Evolutionary conservation across 2,329 filamentous ascomycete species (phyloP).

Genomic region (Ciborinia camelliae): DNA sequence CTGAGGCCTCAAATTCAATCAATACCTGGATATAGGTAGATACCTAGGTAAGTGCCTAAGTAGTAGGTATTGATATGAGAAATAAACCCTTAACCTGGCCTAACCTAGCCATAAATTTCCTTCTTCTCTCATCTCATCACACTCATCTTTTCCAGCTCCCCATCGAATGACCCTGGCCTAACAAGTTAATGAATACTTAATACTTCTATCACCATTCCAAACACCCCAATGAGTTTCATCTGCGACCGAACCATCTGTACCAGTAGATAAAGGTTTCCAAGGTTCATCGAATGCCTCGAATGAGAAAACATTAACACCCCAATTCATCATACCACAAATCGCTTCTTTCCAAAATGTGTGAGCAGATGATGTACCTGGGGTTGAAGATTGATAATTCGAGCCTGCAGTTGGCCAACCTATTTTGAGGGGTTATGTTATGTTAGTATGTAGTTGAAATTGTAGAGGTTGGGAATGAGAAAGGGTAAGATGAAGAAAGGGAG

Average conservation of each 20-base stretch:
- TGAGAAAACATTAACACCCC: slow-evolving; percentile 67
- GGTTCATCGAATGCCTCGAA: slow-evolving; percentile 73
- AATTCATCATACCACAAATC: slow-evolving; percentile 61
- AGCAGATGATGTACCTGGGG: slow-evolving; percentile 57
- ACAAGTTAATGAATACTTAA: slow-evolving; percentile 46
- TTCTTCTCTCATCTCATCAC: background rate
- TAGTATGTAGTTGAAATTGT: slow-evolving; percentile 1
- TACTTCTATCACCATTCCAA: slow-evolving; percentile 55
- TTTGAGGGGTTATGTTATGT: slow-evolving; percentile 1
- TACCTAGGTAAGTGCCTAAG: too few relatives aligned
- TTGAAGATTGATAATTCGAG: slow-evolving; percentile 57
- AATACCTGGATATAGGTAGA: too few relatives aligned
- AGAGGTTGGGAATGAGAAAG: background rate
- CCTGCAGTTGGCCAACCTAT: slow-evolving; percentile 61
- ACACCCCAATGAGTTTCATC: slow-evolving; percentile 70
- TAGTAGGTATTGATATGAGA: too few relatives aligned
- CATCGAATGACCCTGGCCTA: slow-evolving; percentile 19
- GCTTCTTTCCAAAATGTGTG: slow-evolving; percentile 57
- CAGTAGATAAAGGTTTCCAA: slow-evolving; percentile 63
- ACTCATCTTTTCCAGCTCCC: too few relatives aligned
- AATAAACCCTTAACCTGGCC: background rate
- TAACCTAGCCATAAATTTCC: background rate
- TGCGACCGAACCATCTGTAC: slow-evolving; percentile 57
- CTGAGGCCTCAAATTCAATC: too few relatives aligned
- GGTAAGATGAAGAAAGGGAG: too few relatives aligned